Conservation (phyloP, 805 yeast genomes). For the Lipomyces starkeyi region DNA sequence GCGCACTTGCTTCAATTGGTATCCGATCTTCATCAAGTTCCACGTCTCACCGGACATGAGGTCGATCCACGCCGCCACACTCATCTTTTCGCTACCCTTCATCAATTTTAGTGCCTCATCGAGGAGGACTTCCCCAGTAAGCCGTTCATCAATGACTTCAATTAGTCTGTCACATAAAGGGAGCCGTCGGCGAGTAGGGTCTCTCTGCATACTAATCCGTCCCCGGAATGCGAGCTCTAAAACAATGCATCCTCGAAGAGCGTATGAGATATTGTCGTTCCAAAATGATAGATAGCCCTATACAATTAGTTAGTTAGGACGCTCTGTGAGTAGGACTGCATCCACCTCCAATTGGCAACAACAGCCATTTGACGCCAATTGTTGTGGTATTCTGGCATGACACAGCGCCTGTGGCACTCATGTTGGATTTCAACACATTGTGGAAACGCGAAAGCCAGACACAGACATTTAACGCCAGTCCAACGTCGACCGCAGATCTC, state of each 20-base stretch:
- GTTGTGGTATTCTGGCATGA: not conserved
- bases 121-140: slow-evolving; percentile 92
- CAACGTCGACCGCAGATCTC: not conserved
- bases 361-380: not conserved
- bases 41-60: slow-evolving; percentile 92
- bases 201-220: slow-evolving; percentile 85
- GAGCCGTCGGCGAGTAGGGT: slow-evolving; percentile 87
- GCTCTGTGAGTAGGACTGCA: not conserved
- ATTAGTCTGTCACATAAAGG: slow-evolving; percentile 86
- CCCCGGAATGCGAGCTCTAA: slow-evolving; percentile 92
- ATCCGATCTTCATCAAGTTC: slow-evolving; percentile 92
- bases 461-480: not conserved
- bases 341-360: not conserved
- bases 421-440: too few relatives aligned
- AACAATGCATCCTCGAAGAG: slow-evolving; percentile 90
- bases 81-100: slow-evolving; percentile 80
- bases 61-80: slow-evolving; percentile 92
- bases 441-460: not conserved
- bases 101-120: slow-evolving; percentile 93
- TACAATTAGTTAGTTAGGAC: not conserved
- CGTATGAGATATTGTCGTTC: slow-evolving; percentile 97
- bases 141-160: slow-evolving; percentile 81
- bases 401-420: not conserved
- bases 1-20: slow-evolving; percentile 95
- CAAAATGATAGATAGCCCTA: slow-evolving; percentile 91